phyloP scores from a whole-genome alignment of 1,139 yeast genomes.

The Tardiomyces digboiensis region DNA sequence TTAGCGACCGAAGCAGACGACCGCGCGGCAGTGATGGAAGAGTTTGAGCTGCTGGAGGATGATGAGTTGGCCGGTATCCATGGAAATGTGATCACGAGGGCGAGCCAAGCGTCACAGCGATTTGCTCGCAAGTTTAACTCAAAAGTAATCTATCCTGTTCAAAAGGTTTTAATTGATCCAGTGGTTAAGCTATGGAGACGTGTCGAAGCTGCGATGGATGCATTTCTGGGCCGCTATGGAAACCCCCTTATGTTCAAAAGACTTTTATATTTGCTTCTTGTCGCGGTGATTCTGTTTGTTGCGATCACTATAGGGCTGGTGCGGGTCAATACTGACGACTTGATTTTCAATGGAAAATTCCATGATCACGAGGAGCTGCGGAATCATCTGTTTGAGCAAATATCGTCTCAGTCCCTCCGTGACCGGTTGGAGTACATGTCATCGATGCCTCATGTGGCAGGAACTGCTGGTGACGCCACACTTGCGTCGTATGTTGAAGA shows the following conservation, averaged over 20 bases:
- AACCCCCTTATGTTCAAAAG: constrained; percentile 79
- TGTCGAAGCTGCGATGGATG: neutral
- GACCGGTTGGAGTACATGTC: constrained; percentile 68
- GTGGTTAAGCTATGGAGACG: neutral
- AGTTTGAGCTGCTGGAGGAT: constrained; percentile 34
- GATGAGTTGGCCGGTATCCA: constrained; percentile 5
- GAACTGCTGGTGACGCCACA: constrained; percentile 75
- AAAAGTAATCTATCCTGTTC: constrained; percentile 27
- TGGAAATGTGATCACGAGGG: constrained; percentile 13
- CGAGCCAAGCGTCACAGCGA: constrained; percentile 10
- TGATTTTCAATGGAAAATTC: constrained; percentile 42
- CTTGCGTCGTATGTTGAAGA: constrained; percentile 55
- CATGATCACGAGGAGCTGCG: constrained; percentile 48
- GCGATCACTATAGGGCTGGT: constrained; percentile 48
- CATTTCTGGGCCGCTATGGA: constrained; percentile 39
- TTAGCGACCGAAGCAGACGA: neutral
- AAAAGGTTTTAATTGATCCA: neutral
- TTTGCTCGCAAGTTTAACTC: constrained; percentile 31
- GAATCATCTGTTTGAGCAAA: constrained; percentile 37
- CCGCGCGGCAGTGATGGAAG: constrained; percentile 20
- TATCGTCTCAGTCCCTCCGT: constrained; percentile 51
- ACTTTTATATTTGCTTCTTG: constrained; percentile 54
- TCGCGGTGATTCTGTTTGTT: constrained; percentile 48
- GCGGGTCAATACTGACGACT: constrained; percentile 18
- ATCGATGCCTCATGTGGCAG: constrained; percentile 80